These are phyloP conservation scores for Paecilomyces sp. DNA, from an alignment of 2,329 filamentous ascomycete genomes.

Conservation along the genomic window DNA sequence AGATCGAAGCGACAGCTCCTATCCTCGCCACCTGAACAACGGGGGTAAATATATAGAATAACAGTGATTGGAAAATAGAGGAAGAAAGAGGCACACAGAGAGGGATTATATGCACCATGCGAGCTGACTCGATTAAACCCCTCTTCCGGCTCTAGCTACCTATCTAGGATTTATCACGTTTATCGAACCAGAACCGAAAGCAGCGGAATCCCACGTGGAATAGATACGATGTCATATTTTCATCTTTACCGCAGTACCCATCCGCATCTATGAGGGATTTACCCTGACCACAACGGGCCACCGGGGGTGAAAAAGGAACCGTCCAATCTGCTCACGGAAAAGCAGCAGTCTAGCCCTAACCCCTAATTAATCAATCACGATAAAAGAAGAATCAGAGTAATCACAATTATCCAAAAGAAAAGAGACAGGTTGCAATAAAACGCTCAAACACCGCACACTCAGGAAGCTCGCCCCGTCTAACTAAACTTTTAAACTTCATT, in stretches of 20 bases:
- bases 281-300: not conserved
- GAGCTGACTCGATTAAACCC: not conserved
- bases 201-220: not conserved
- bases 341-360: too few relatives aligned
- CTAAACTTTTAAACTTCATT: too few relatives aligned
- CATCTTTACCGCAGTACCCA: not conserved
- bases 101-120: not conserved
- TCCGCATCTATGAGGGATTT: not conserved
- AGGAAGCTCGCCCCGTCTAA: too few relatives aligned
- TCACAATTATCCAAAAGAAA: too few relatives aligned
- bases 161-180: not conserved
- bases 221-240: not conserved
- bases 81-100: not conserved
- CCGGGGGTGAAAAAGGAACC: not conserved
- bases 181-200: not conserved
- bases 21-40: not conserved
- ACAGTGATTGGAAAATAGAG: not conserved
- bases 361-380: too few relatives aligned
- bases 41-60: not conserved
- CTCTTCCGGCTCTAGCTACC: not conserved
- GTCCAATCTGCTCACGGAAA: not conserved
- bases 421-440: too few relatives aligned
- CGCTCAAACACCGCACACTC: too few relatives aligned
- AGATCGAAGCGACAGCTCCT: not conserved
- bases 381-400: too few relatives aligned